Evolutionary conservation across 1,139 yeast species (phyloP).

Genomic region (Candida freyschussii): DNA sequence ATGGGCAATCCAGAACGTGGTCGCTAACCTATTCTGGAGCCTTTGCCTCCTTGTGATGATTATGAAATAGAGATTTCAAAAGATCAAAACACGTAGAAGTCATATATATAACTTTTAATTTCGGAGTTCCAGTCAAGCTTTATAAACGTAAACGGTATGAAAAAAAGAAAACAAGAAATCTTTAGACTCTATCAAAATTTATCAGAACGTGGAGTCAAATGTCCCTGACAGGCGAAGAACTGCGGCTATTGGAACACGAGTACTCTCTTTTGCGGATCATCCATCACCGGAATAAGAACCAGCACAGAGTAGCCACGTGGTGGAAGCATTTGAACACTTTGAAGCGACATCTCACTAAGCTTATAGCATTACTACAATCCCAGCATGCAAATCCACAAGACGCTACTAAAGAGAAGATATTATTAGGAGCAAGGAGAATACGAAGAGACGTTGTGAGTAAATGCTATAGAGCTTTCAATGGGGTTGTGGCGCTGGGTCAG

Average conservation of each 20-base stretch:
- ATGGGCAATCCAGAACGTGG: slow-evolving; percentile 92
- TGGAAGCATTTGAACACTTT: slow-evolving; percentile 66
- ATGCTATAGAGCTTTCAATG: slow-evolving; percentile 60
- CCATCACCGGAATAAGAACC: slow-evolving; percentile 70
- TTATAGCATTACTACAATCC: slow-evolving; percentile 28
- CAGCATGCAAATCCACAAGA: slow-evolving; percentile 6
- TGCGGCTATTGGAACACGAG: slow-evolving; percentile 39
- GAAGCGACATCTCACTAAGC: slow-evolving; percentile 49
- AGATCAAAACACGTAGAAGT: too few species aligned
- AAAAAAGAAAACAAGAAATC: not conserved
- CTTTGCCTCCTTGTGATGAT: too few species aligned
- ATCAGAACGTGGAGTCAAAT: not conserved
- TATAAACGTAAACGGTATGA: too few species aligned
- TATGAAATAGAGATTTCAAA: too few species aligned
- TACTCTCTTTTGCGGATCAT: slow-evolving; percentile 53
- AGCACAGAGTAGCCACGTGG: slow-evolving; percentile 73
- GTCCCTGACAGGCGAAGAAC: slow-evolving; percentile 5
- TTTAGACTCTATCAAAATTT: too few species aligned
- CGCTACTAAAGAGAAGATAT: slow-evolving; percentile 17
- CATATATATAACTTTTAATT: too few species aligned
- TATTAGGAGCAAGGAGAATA: slow-evolving; percentile 33
- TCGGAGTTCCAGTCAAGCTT: too few species aligned
- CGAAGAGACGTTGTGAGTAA: slow-evolving; percentile 38
- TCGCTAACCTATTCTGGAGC: slow-evolving; percentile 73
- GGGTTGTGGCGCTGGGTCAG: slow-evolving; percentile 71